phyloP scores from a whole-genome alignment of 2,329 filamentous ascomycete species.

The Cladosporium halotolerans region DNA sequence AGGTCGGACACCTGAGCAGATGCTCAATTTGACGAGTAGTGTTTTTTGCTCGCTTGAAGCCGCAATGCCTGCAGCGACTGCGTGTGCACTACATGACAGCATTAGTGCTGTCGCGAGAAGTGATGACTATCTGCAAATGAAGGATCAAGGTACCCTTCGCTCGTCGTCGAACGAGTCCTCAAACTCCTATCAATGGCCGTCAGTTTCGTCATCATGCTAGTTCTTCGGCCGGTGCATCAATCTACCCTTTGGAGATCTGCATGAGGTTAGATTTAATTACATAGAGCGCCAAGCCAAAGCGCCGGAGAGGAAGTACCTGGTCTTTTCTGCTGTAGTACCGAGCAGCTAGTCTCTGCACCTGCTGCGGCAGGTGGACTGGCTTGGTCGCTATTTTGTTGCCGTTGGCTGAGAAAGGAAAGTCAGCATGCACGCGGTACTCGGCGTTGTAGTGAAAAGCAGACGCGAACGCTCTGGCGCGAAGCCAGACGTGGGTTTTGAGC shows the following conservation, averaged over 20 bases:
- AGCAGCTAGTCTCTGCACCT: too few relatives aligned
- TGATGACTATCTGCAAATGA: too few relatives aligned
- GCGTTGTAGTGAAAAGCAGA: too few relatives aligned
- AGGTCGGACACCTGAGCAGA: slow-evolving; percentile 41
- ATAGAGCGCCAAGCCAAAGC: neutral
- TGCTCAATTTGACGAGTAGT: slow-evolving; percentile 47
- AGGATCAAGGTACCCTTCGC: too few relatives aligned
- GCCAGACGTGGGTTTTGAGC: too few relatives aligned
- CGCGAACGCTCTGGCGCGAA: too few relatives aligned
- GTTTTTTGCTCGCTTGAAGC: slow-evolving; percentile 46
- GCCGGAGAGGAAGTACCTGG: neutral
- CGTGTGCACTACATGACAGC: too few relatives aligned
- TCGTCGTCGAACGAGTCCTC: neutral
- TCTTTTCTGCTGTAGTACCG: neutral
- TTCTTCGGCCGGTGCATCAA: neutral
- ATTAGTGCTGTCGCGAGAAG: too few relatives aligned
- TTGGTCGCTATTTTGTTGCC: too few relatives aligned
- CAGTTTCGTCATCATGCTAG: neutral
- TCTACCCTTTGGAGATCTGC: neutral
- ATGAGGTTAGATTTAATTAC: neutral
- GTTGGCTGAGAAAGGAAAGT: too few relatives aligned
- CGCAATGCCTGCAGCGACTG: slow-evolving; percentile 27
- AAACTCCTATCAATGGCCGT: neutral
- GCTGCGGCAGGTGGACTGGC: too few relatives aligned
- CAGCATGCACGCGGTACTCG: too few relatives aligned